Base-by-base conservation (phyloP, 805 yeast species). In the Pichia insulana region DNA sequence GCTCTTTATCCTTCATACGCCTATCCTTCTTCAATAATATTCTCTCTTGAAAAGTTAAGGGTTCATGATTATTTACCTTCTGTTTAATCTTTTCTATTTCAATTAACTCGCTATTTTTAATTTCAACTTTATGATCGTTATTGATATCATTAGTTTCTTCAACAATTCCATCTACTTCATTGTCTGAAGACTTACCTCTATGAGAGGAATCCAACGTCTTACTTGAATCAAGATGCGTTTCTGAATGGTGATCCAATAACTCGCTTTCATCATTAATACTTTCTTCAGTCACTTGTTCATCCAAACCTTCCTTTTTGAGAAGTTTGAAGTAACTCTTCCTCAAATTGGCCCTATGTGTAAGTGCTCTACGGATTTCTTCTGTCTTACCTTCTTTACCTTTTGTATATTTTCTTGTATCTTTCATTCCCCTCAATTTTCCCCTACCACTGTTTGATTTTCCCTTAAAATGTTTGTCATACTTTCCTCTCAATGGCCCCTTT, bases 261-360 rank as follows among this genome's bases (percentile, higher is more conserved):
- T n/a, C n/a, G n/a, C n/a, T n/a, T n/a, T n/a, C n/a, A n/a, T n/a
- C n/a, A n/a, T n/a, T n/a, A n/a, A n/a, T n/a, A n/a, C n/a, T n/a
- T n/a, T n/a, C n/a, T n/a, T n/a, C n/a, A n/a, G 28, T 26, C 11
- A 26, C 74, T 2, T 82, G 80, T 10, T 72, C 67, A 4, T 62
- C 50, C 39, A 72, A 71, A 1, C 89, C 94, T 51, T 84, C 88
- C 40, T 76, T 73, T 48, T 84, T 83, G 33, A 87, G 59, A 41
- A 86, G 67, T 59, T 88, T 87, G 68, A 85, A 79, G 56, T 89
- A 89, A 39, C 76, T 78, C 60, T 80, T 84, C 66, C 86, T 76
- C 50, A 89, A 71, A 53, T 92, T 73, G 12, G 96, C 85, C 47
- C 87, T 74, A 55, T 87, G 94, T 0, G 76, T 73, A 50, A 89